A percentile compares a stretch with the other conserved stretches of the same genome.
phyloP scores from a whole-genome alignment of 2,329 filamentous ascomycete species.

The Fusarium nurragi region DNA sequence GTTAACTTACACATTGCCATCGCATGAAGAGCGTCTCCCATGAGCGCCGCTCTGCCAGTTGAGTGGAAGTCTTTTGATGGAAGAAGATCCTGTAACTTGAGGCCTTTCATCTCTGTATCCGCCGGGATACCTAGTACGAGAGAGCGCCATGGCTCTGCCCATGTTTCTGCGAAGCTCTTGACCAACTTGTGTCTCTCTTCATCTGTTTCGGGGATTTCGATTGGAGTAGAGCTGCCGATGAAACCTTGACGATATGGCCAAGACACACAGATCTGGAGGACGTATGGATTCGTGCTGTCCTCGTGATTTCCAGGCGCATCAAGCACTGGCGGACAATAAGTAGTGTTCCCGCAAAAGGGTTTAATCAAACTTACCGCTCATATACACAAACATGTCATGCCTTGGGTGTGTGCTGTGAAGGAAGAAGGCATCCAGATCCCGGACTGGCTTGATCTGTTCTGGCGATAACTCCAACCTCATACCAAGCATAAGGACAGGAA shows the following conservation, averaged over 20 bases:
- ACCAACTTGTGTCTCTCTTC: slow-evolving; percentile 54
- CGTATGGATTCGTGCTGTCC: slow-evolving; percentile 50
- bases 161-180: slow-evolving; percentile 54
- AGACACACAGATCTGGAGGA: slow-evolving; percentile 61
- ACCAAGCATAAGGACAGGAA: slow-evolving; percentile 62
- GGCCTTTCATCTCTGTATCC: slow-evolving; percentile 54
- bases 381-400: slow-evolving; percentile 62
- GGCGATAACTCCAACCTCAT: slow-evolving; percentile 54
- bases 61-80: slow-evolving; percentile 51
- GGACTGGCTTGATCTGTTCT: slow-evolving; percentile 54
- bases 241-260: slow-evolving; percentile 58
- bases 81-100: slow-evolving; percentile 60
- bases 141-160: slow-evolving; percentile 60
- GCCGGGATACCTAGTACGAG: slow-evolving; percentile 54
- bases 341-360: accelerated
- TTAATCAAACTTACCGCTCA: slow-evolving; percentile 54
- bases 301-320: slow-evolving; percentile 57
- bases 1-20: slow-evolving; percentile 67
- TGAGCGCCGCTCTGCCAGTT: slow-evolving; percentile 55
- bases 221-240: slow-evolving; percentile 43
- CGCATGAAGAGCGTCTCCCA: slow-evolving; percentile 65
- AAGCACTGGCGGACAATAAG: slow-evolving; percentile 50
- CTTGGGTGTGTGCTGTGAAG: slow-evolving; percentile 63
- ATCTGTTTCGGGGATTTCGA: slow-evolving; percentile 54
- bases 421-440: slow-evolving; percentile 62